These are phyloP conservation scores for Venturiaceae sp. DNA, from an alignment of 2,329 filamentous ascomycete species.

Conservation along the genomic window DNA sequence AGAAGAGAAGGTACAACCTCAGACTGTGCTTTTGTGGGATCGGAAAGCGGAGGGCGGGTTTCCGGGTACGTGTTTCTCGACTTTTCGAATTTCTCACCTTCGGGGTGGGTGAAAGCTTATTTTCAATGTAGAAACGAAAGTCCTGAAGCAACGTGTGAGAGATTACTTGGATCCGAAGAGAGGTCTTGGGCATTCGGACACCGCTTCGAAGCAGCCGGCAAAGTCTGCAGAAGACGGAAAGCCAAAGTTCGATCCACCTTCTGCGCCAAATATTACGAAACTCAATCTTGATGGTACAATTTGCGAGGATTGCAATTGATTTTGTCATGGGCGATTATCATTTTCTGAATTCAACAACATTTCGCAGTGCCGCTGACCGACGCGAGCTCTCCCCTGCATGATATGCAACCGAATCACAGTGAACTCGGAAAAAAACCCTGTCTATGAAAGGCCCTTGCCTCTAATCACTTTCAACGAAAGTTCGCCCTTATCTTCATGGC, in stretches of 20 bases:
- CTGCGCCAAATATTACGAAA: conserved; percentile 10
- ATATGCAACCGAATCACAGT: too few relatives aligned
- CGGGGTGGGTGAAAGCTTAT: not conserved
- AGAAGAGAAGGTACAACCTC: conserved; percentile 4
- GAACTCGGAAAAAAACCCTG: too few relatives aligned
- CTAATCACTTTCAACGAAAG: too few relatives aligned
- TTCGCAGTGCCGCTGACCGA: too few relatives aligned
- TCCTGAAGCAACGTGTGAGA: conserved; percentile 74
- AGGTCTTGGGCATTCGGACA: conserved; percentile 63
- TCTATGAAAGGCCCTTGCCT: too few relatives aligned
- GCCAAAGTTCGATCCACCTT: not conserved
- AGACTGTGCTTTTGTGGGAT: conserved; percentile 68
- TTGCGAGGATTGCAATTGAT: conserved; percentile 26
- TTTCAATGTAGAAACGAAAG: conserved; percentile 59
- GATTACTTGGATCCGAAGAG: conserved; percentile 71
- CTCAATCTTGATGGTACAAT: conserved; percentile 23
- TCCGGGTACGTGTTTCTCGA: conserved; percentile 44
- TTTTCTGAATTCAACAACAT: too few relatives aligned
- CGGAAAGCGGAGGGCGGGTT: conserved; percentile 80
- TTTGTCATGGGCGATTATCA: too few relatives aligned
- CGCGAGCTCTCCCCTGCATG: too few relatives aligned
- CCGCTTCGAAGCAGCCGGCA: conserved; percentile 24
- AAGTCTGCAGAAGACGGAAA: not conserved
- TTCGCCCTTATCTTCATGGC: too few relatives aligned
- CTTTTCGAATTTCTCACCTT: conserved; percentile 7